Evolutionary conservation across 345 rosid genomes (phyloP), one percentile per base, ranked within the genome.

Genomic region (Hevea brasiliensis): DNA sequence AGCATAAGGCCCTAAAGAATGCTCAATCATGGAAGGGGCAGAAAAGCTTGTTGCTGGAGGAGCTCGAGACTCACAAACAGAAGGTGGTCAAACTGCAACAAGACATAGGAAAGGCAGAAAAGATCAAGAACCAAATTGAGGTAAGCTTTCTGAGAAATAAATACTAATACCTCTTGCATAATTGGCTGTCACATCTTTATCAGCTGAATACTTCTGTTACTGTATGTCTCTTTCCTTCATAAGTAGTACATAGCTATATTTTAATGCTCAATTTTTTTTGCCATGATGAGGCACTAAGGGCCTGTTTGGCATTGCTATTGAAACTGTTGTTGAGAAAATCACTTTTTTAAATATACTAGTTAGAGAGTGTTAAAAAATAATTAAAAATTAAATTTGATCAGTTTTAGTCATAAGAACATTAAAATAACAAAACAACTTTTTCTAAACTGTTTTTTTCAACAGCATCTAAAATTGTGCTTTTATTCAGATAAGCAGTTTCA

Each of bases 1-100:
- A 85, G 57, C 53, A 68, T 60, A 83, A 79, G 76, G 61, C 73
- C 42, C 35, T 54, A 11, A 81, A 72, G 76, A 70, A 81, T 44
- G 29, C 29, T 63, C 77, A 74, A 18, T 59, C 80, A 45, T 32
- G 56, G 76, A 72, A 81, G 26, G 60, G 67, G 13, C 66, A 83
- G 47, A 82, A 56, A 63, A 47, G 48, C 27, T 24, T 74, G 56
- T 57, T 81, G 61, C 66, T 29, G 37, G 80, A 79, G 70, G 80
- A 76, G 73, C 73, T 83, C 54, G 20, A 21, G 61, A 51, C 13
- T 35, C 56, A 67, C 11, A 85, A 76, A 71, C 53, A 65, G 18
- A 73, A 65, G 61, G 62, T 20, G 35, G 68, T 27, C 6, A 67
- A 67, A 66, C 62, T 80, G 79, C 73, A 75, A 35, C 40, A 3